A percentile compares a stretch with the other conserved stretches of the same genome.
phyloP scores from a whole-genome alignment of 1,284 basidiomycete species.

The Malassezia obtusa region DNA sequence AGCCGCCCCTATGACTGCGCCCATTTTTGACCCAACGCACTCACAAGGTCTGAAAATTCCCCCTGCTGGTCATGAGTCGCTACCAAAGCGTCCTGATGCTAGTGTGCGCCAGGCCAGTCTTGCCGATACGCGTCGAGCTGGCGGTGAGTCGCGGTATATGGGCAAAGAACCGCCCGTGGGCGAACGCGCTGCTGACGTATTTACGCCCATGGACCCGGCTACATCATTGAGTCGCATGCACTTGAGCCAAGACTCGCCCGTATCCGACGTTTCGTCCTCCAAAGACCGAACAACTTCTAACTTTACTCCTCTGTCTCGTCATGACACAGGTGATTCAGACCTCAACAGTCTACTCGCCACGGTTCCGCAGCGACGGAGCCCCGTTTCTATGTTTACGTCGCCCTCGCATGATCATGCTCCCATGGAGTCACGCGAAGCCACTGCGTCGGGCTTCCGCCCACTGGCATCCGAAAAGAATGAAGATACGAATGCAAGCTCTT shows the following conservation, averaged over 20 bases:
- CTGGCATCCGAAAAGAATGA: too few species aligned
- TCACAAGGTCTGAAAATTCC: background rate
- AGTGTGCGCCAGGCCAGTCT: background rate
- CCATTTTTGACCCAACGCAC: background rate
- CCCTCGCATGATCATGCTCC: too few species aligned
- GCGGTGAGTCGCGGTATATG: too few species aligned
- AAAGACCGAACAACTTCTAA: too few species aligned
- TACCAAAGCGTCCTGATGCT: background rate
- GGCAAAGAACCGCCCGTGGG: background rate
- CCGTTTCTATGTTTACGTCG: background rate
- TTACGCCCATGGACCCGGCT: background rate
- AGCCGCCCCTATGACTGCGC: too few species aligned
- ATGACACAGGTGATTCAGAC: background rate
- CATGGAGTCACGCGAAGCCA: too few species aligned
- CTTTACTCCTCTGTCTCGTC: background rate
- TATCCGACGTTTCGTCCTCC: too few species aligned
- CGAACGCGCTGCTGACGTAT: background rate
- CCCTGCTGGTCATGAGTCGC: background rate
- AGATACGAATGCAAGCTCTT: too few species aligned
- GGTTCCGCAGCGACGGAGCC: background rate
- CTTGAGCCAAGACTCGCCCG: background rate
- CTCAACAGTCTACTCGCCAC: background rate
- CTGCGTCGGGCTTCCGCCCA: too few species aligned
- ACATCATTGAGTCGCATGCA: background rate
- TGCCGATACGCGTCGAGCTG: background rate